phyloP scores from a whole-genome alignment of 257 asterid species.

The Cinchona pubescens region DNA sequence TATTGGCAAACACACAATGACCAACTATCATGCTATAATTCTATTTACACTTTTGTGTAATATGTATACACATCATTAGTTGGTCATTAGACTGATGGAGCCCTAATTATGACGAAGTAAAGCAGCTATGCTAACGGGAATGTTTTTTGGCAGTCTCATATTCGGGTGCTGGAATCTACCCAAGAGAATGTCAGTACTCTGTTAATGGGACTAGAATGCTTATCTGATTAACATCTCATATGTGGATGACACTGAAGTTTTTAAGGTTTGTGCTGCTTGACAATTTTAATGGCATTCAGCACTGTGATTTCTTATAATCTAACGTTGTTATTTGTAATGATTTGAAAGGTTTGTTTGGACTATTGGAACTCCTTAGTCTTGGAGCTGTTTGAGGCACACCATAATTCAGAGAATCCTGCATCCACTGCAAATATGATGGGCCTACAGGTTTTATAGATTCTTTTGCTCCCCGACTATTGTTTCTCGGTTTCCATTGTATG shows the following conservation, averaged over 20 bases:
- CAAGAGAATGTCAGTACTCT: constrained; percentile 71
- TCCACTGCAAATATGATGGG: constrained; percentile 71
- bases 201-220: constrained; percentile 82
- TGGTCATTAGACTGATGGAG: neutral
- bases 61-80: neutral
- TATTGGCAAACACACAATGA: neutral
- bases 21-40: too few species aligned
- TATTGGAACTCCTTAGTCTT: constrained; percentile 88
- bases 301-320: neutral
- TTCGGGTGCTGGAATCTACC: constrained; percentile 72
- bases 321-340: neutral
- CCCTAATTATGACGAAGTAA: neutral
- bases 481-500: neutral
- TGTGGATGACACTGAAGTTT: constrained; percentile 97
- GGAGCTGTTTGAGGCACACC: constrained; percentile 92
- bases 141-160: constrained; percentile 67
- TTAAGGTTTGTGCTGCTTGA: constrained; percentile 56
- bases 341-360: constrained; percentile 87
- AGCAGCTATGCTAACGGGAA: constrained; percentile 8
- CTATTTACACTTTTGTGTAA: neutral
- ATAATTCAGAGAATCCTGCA: constrained; percentile 63
- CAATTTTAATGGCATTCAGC: neutral
- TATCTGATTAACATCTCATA: constrained; percentile 84
- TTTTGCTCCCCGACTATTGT: neutral
- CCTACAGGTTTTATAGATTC: constrained; percentile 52